These are phyloP conservation scores for Cytospora piceicola DNA, from an alignment of 2,329 filamentous ascomycete genomes.

Conservation along the genomic window DNA sequence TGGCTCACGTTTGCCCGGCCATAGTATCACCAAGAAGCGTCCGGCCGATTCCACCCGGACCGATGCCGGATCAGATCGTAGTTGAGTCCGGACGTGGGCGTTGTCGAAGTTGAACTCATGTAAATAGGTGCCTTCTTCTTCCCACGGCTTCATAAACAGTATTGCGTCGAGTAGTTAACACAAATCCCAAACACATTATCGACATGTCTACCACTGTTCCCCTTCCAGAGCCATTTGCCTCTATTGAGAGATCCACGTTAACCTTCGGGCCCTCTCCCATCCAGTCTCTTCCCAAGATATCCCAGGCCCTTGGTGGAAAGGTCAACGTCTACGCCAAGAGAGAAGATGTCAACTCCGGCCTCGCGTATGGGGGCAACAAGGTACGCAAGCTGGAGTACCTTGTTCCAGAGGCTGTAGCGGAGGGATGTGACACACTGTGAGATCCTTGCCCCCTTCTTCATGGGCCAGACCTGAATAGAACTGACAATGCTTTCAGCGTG, in stretches of 20 bases:
- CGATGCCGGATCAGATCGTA: constrained; percentile 28
- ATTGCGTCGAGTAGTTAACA: background rate
- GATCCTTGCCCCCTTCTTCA: background rate
- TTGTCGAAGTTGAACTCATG: background rate
- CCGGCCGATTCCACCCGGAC: constrained; percentile 19
- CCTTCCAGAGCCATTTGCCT: constrained; percentile 65
- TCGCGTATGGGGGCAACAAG: constrained; percentile 72
- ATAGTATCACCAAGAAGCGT: background rate
- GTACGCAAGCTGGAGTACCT: constrained; percentile 73
- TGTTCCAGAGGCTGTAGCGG: constrained; percentile 61
- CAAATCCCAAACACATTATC: background rate
- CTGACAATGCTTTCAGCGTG: constrained; percentile 40
- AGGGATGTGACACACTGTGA: constrained; percentile 60
- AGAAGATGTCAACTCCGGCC: constrained; percentile 70
- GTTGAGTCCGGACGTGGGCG: background rate
- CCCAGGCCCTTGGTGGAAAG: constrained; percentile 60
- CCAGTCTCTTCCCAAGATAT: constrained; percentile 68
- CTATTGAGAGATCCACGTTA: constrained; percentile 64
- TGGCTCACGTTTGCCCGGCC: background rate
- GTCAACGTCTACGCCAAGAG: constrained; percentile 72
- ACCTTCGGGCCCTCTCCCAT: constrained; percentile 72
- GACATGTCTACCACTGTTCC: constrained; percentile 36
- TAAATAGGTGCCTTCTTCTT: background rate
- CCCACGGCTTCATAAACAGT: background rate
- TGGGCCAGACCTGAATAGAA: background rate